A percentile compares a stretch with the other conserved stretches of the same genome.
These are phyloP conservation scores for Cryptomeria japonica DNA, from an alignment of 75 land plant genomes.

Conservation along the genomic window DNA sequence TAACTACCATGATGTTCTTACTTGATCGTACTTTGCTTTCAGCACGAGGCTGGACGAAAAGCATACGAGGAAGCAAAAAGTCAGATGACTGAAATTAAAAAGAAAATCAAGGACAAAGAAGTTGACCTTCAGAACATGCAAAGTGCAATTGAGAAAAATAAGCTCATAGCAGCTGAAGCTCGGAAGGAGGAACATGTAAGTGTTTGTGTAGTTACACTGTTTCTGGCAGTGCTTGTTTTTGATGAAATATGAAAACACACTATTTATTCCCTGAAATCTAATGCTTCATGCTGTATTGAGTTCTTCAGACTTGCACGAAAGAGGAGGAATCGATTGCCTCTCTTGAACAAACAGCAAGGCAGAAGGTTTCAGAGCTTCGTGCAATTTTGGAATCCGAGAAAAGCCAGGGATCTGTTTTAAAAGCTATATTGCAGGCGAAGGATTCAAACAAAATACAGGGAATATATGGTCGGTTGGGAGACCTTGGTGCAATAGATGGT, in stretches of 20 bases:
- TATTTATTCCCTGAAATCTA: background rate
- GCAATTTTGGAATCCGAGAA: slow-evolving; percentile 81
- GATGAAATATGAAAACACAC: background rate
- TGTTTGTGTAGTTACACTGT: background rate
- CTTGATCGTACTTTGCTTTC: slow-evolving; percentile 13
- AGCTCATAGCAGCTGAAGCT: slow-evolving; percentile 50
- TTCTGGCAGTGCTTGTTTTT: background rate
- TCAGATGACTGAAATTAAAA: slow-evolving; percentile 48
- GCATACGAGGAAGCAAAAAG: slow-evolving; percentile 68
- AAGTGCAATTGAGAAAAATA: slow-evolving; percentile 37
- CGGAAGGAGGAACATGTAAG: slow-evolving; percentile 67
- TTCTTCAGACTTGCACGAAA: slow-evolving; percentile 50
- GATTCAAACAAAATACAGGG: slow-evolving; percentile 82
- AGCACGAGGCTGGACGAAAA: slow-evolving; percentile 70
- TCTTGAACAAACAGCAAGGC: slow-evolving; percentile 82
- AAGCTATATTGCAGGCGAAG: slow-evolving; percentile 83
- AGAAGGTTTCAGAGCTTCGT: slow-evolving; percentile 74
- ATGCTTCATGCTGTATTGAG: background rate
- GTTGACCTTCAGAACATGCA: slow-evolving; percentile 24
- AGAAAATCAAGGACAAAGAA: slow-evolving; percentile 42
- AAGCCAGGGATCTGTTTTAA: slow-evolving; percentile 84
- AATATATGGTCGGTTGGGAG: slow-evolving; percentile 93
- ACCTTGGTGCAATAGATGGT: slow-evolving; percentile 99
- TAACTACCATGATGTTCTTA: background rate
- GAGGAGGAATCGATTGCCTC: slow-evolving; percentile 65